Evolutionary conservation across 768 basidiomycete species (phyloP), one percentile per base, ranked within the genome.

Genomic region (Steccherinum ochraceum): DNA sequence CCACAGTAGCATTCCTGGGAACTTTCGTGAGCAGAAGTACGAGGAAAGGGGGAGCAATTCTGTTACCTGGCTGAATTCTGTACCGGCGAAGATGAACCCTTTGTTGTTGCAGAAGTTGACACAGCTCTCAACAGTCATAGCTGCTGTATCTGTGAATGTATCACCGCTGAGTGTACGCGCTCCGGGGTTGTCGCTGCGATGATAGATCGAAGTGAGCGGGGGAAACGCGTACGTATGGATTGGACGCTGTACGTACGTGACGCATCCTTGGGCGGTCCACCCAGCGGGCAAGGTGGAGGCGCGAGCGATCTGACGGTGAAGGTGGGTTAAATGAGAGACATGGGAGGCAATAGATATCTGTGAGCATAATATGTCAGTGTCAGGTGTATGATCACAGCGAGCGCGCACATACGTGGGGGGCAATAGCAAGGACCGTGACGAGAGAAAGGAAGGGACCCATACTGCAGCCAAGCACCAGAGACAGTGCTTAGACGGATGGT

Each of bases 81-180:
- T 73, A 12, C 89, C 89, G 16, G 87, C 85, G 56, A 78, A 87
- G 52, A 83, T 65, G 61, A 72, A 86, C 7, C 64, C 56, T 49
- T 71, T 64, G n/a, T 66, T 46, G 26, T 72, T 67, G 61, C 77
- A 79, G 56, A 69, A 78, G 48, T 25, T 61, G 54, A 78, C 64
- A 57, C 77, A 79, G 13, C 62, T 61, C 57, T 76, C 81, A 24
- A 81, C 72, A 3, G 87, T 89, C 83, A 89, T 88, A 20, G 66
- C 67, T 4, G 64, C 69, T 13, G 74, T 64, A 57, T 73, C 72
- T 12, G 72, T 65, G 53, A 68, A 79, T 2, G 70, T 64, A 1
- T 75, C 67, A 12, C 72, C 77, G 4, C 68, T 65, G 40, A 90
- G 74, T 0, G 87, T 79, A 23, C 89, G 82, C 5, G 71, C 65